phyloP scores from a whole-genome alignment of 108 stramenopile genomes.

The Pseudonitzschia delicatissima region DNA sequence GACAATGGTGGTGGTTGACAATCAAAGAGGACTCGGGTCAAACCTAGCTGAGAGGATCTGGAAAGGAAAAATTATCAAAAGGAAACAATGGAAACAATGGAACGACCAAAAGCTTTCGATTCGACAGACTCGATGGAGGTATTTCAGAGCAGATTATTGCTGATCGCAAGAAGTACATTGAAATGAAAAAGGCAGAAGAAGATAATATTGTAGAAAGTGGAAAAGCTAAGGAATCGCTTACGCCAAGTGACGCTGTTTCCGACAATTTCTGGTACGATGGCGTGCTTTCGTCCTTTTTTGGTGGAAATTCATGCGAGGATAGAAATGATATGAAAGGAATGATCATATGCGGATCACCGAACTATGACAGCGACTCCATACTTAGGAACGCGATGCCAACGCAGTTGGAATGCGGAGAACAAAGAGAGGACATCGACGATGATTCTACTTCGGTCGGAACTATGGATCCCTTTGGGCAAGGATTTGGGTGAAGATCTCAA shows the following conservation, averaged over 20 bases:
- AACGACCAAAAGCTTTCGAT: neutral
- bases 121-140: neutral
- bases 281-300: constrained; percentile 27
- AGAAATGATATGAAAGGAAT: constrained; percentile 21
- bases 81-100: constrained; percentile 1
- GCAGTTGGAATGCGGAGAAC: constrained; percentile 10
- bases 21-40: neutral
- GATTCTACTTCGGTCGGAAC: constrained; percentile 18
- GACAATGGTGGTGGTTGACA: neutral
- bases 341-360: constrained; percentile 8
- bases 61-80: constrained; percentile 4
- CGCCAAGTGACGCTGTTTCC: neutral
- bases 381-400: neutral
- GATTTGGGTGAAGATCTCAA: constrained; percentile 32
- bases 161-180: neutral
- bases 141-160: neutral
- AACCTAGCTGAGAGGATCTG: neutral
- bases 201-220: neutral
- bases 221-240: neutral
- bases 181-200: neutral
- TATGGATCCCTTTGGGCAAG: constrained; percentile 27
- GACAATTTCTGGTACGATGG: constrained; percentile 26
- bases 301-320: constrained; percentile 18
- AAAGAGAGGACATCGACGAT: constrained; percentile 32
- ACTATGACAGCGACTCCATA: neutral